Base-by-base conservation (phyloP, 371 early-diverging fungal species). In the Mucor sp. region DNA sequence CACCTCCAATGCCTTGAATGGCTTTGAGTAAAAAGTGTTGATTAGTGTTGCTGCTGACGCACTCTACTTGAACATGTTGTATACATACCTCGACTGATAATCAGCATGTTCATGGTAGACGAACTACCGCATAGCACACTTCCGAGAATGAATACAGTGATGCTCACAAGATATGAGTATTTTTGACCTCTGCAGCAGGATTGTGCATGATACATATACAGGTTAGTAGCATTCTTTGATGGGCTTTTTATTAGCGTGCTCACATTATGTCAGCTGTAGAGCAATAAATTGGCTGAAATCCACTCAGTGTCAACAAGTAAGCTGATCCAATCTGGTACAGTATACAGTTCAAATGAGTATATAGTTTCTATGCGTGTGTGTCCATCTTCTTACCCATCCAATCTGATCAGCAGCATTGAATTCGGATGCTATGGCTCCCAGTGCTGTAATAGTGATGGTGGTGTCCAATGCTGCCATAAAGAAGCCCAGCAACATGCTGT, bases 391-490 rank as follows among this genome's bases (percentile, higher is more conserved):
- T 61, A 85, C 75, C 89, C 91, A 91, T 7, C 89, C 79, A n/a
- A 87, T 78, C 48, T 82, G 76, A 19, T 83, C 77, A 55, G 88
- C 70, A 11, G 84, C 75, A 28, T 87, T 69, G 65, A 92, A 90
- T 62, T 86, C 82, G 39, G 73, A 69, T 55, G 85, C 80, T 60
- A 88, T 87, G 19, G 71, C 70, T 28, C 74, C 72, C 17, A 79
- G 75, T n/a, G 85, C 80, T 56, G 89, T 87, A 0, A 90, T 78
- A n/a, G 91, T 84, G 62, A 92, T 90, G 27, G 90, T 92, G 63
- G 87, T 88, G 68, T 93, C 93, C 21, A 93, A 75, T 11, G 89
- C 84, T 0, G 87, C 87, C 39, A 91, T 76, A 58, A 91, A 87
- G 58, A 90, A 79, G 21, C 87, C 82, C 50, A 90, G 66, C 30